Evolutionary conservation across 1,139 yeast species (phyloP).

Genomic region (Pichia sp.): DNA sequence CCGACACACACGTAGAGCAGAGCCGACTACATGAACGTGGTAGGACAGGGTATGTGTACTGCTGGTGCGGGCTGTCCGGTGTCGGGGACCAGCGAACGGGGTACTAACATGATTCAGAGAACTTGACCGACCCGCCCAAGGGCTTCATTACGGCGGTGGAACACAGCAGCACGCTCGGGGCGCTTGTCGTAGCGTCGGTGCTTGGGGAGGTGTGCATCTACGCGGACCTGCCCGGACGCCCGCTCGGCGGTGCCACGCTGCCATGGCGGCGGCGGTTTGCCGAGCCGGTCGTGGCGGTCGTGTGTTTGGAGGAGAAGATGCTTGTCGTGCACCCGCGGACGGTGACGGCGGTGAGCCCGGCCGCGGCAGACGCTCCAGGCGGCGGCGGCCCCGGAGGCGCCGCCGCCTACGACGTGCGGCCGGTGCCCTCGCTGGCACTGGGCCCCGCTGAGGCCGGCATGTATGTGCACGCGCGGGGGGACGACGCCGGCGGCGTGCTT

Average conservation of each 20-base stretch:
- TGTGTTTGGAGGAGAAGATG: slow-evolving; percentile 2
- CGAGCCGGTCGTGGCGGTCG: slow-evolving; percentile 2
- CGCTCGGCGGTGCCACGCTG: not conserved
- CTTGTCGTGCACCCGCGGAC: slow-evolving; percentile 8
- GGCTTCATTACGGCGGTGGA: slow-evolving; percentile 11
- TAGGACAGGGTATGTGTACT: slow-evolving; percentile 6
- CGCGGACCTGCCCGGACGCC: not conserved
- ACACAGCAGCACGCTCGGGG: not conserved
- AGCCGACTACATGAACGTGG: not conserved
- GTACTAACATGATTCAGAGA: not conserved
- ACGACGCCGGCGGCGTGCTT: slow-evolving; percentile 6
- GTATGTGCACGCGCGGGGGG: slow-evolving; percentile 1
- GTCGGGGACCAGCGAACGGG: too few species aligned
- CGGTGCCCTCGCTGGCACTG: not conserved
- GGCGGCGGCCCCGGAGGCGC: too few species aligned
- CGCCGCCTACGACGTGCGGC: too few species aligned
- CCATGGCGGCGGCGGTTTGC: slow-evolving; percentile 1
- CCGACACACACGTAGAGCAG: too few species aligned
- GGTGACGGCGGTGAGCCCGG: not conserved
- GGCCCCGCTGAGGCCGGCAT: not conserved
- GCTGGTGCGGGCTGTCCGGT: too few species aligned
- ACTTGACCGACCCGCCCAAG: slow-evolving; percentile 1
- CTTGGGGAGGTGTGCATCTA: slow-evolving; percentile 10
- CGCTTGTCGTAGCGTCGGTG: slow-evolving; percentile 7
- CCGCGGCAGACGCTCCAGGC: too few species aligned